Base-by-base conservation (phyloP, 768 basidiomycete species). In the Naganishia kalamii region DNA sequence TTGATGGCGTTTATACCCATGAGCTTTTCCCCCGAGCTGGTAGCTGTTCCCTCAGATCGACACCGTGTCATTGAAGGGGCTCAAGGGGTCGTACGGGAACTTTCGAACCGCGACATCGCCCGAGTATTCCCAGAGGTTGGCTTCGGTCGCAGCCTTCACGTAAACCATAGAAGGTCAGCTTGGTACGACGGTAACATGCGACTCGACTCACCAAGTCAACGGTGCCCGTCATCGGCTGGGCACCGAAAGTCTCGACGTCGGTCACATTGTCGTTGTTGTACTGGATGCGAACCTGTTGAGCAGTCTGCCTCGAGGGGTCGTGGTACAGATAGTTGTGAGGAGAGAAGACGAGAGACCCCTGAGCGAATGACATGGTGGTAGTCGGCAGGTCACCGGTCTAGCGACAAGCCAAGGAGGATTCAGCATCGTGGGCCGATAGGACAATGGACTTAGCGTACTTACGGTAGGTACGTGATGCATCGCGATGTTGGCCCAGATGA, bases 351-450 rank as follows among this genome's bases (percentile, higher is more conserved):
- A 72, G 68, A 10, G 65, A 66, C 7, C 43, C 29, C 49, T 69
- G 68, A 21, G 71, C 71, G 21, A 70, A 69, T 32, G 70, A 68
- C 65, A 69, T 69, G 11, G 70, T 67, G n/a, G 71, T 72, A 63
- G 77, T 78, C 15, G 71, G 72, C 0, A 77, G 61, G 47, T 78
- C 77, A 7, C 73, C 72, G 4, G 71, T 72, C 64, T 72, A 69
- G 2, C 61, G 62, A 3, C 67, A 1, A 11, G 30, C 29, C 35
- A 15, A n/a, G 12, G 7, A 4, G 52, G 19, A n/a, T 43, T 62
- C 15, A 35, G 49, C 27, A 6, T 40, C 15, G 62, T 15, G 37
- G 17, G 8, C 19, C 27, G 47, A 43, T 44, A 29, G 11, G 23
- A 10, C 6, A 25, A 50, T 17, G 51, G 10, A 29, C 11, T 21